These are phyloP conservation scores for Podochytrium sp. DNA, from an alignment of 192 early-diverging fungal species.

Conservation along the genomic window DNA sequence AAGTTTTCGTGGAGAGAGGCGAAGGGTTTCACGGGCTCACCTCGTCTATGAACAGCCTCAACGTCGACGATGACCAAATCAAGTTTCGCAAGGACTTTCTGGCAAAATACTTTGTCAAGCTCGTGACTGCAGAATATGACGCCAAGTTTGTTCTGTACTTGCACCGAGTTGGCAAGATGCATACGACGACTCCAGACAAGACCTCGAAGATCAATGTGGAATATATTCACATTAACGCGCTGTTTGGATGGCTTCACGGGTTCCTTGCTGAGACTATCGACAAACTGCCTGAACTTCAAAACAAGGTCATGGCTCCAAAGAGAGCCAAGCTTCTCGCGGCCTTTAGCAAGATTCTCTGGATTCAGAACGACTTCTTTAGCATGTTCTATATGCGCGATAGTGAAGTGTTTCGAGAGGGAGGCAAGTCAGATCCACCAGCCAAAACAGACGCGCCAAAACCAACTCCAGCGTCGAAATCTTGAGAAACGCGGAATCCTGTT, in stretches of 20 bases:
- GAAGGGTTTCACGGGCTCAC: slow-evolving; percentile 61
- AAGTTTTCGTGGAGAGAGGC: slow-evolving; percentile 63
- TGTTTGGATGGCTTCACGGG: slow-evolving; percentile 63
- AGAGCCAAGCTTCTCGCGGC: slow-evolving; percentile 50
- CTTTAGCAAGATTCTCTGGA: slow-evolving; percentile 81
- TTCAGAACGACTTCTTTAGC: slow-evolving; percentile 83
- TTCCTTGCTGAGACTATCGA: slow-evolving; percentile 54
- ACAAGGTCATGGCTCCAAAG: neutral
- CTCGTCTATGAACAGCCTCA: slow-evolving; percentile 47
- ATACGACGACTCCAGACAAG: slow-evolving; percentile 74
- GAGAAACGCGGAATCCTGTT: no score
- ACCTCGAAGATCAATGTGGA: slow-evolving; percentile 81
- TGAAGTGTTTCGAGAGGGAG: slow-evolving; percentile 17
- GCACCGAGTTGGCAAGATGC: slow-evolving; percentile 78
- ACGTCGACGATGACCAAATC: slow-evolving; percentile 70
- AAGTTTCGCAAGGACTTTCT: slow-evolving; percentile 77
- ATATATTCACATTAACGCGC: slow-evolving; percentile 78
- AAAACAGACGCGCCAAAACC: no score
- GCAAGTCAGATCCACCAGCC: no score
- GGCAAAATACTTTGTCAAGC: slow-evolving; percentile 70
- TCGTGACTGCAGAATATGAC: slow-evolving; percentile 59
- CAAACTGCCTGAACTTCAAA: slow-evolving; percentile 46
- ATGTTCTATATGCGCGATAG: slow-evolving; percentile 74
- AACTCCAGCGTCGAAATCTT: no score
- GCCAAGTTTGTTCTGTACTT: slow-evolving; percentile 68